Evolutionary conservation across 2,329 filamentous ascomycete species (phyloP).

Genomic region (Cryphonectria radicalis): DNA sequence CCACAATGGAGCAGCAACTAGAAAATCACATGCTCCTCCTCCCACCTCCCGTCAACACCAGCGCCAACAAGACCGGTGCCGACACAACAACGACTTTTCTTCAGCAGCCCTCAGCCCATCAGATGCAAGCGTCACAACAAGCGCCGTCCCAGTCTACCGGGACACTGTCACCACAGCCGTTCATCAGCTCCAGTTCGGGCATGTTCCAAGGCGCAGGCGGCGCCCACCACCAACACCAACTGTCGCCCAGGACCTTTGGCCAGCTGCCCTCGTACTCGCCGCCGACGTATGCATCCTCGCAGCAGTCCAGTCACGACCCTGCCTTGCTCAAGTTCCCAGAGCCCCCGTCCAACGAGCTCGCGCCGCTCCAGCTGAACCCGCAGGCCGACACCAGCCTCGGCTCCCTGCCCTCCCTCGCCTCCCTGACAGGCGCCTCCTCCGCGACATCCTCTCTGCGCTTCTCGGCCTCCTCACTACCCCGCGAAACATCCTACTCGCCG

Average conservation of each 20-base stretch:
- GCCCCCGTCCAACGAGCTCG: conserved; percentile 44
- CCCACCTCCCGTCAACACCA: conserved; percentile 35
- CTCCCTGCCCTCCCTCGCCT: conserved; percentile 48
- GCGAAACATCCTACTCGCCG: conserved; percentile 29
- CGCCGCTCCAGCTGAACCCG: conserved; percentile 46
- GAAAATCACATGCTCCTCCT: conserved; percentile 53
- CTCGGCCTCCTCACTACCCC: conserved; percentile 33
- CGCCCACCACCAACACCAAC: conserved; percentile 12
- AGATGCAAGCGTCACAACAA: conserved; percentile 32
- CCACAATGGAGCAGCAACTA: conserved; percentile 31
- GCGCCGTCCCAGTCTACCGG: conserved; percentile 23
- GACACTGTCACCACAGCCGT: conserved; percentile 31
- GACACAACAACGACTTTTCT: conserved; percentile 9
- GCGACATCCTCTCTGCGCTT: conserved; percentile 31
- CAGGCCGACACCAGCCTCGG: conserved; percentile 35
- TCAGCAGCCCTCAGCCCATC: conserved; percentile 21
- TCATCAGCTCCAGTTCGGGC: conserved; percentile 24
- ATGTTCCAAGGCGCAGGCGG: conserved; percentile 17
- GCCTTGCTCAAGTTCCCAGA: conserved; percentile 40
- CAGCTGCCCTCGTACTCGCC: conserved; percentile 42
- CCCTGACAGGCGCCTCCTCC: conserved; percentile 40
- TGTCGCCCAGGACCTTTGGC: conserved; percentile 31
- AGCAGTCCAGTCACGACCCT: conserved; percentile 40
- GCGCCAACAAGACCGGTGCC: conserved; percentile 4
- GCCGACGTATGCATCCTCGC: conserved; percentile 39